Conservation (phyloP, 2,329 filamentous ascomycete species). For the Amauroascus verrucosus region DNA sequence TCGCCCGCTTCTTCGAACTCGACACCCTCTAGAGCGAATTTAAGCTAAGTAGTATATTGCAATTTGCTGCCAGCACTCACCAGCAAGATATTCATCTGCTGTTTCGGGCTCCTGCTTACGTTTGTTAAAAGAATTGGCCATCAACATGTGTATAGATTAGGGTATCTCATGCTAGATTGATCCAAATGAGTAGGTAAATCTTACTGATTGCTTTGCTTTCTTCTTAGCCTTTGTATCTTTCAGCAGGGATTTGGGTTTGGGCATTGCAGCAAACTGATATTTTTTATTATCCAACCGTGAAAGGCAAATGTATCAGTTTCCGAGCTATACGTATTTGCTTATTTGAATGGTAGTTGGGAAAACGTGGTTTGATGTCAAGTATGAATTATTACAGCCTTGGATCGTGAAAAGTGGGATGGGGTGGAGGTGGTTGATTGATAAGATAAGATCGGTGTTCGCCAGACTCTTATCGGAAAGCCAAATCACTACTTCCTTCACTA, state of each 20-base stretch:
- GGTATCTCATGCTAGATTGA: slow-evolving; percentile 5
- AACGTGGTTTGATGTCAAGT: background rate
- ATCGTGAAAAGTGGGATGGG: background rate
- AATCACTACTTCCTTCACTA: background rate
- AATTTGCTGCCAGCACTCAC: slow-evolving; percentile 25
- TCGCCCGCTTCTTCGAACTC: slow-evolving; percentile 61
- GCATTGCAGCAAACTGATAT: slow-evolving; percentile 23
- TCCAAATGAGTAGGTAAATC: no score
- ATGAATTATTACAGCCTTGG: no score
- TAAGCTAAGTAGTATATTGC: background rate
- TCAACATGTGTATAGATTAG: background rate
- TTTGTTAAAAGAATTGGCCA: slow-evolving; percentile 1
- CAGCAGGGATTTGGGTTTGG: slow-evolving; percentile 32
- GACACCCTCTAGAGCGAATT: slow-evolving; percentile 44
- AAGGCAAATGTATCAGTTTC: background rate
- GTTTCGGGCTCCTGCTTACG: slow-evolving; percentile 40
- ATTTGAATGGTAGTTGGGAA: no score
- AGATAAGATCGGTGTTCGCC: slow-evolving; percentile 4
- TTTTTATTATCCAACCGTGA: background rate
- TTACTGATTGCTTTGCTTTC: slow-evolving; percentile 33
- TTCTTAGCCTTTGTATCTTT: slow-evolving; percentile 37
- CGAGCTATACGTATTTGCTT: background rate
- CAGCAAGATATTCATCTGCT: slow-evolving; percentile 58
- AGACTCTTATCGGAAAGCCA: no score
- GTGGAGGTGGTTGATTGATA: background rate